Evolutionary conservation across 768 basidiomycete genomes (phyloP), one percentile per base, ranked within the genome.

Genomic region (Suillus variegatus): DNA sequence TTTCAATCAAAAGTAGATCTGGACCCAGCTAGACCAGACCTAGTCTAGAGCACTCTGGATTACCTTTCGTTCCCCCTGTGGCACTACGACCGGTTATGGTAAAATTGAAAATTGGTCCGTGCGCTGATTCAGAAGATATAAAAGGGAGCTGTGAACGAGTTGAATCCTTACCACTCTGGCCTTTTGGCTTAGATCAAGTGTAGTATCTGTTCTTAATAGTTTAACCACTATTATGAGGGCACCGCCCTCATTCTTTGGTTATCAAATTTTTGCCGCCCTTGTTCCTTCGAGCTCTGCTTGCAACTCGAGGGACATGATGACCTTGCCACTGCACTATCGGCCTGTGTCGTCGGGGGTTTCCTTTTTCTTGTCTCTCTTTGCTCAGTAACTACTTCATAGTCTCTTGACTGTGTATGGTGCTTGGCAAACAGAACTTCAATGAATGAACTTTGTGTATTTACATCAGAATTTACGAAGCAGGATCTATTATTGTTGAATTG

Each of bases 181-280:
- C 79, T 79, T 77, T 80, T 80, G 79, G 80, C 80, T 81, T 80
- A 81, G 80, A 81, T 81, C 80, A 81, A 81, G 80, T 81, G 80
- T 81, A 81, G 80, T 81, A 81, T 81, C 91, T 93, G 91, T 92
- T 92, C 90, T 92, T 90, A 88, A 88, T 86, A 87, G 86, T 87
- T 87, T 87, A 87, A 88, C 81, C 80, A 79, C 81, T 82, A 80
- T 82, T 81, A 82, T 80, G 79, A 73, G 70, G 76, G 78, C 81
- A 82, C 78, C 76, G 81, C 78, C 44, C 44, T 46, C 44, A 46
- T 46, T 46, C 44, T 46, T 46, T 82, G 80, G 81, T 83, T 82
- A 82, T 81, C 80, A 81, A 76, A 82, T 82, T 83, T 82, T 82
- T 82, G 81, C 76, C 79, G 79, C 81, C 81, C 82, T 80, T 79